Base-by-base conservation (phyloP, 106 monocot species). In the Allium fistulosum region DNA sequence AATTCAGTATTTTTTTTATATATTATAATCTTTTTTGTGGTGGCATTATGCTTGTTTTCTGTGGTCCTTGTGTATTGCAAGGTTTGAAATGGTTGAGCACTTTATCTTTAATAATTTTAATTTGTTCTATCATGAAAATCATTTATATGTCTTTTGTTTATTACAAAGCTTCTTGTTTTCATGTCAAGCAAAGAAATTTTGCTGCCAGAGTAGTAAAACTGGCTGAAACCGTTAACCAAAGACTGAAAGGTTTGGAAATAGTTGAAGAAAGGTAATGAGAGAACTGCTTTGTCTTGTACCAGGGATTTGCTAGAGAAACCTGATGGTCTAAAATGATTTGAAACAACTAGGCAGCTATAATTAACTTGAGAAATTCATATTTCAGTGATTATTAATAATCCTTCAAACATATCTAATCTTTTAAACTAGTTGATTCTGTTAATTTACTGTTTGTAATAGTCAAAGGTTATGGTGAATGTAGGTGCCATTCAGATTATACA, bases 401-500 rank as follows among this genome's bases (percentile, higher is more conserved):
- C n/a, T n/a, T n/a, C n/a, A n/a, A n/a, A n/a, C n/a, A n/a, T n/a
- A n/a, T n/a, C n/a, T n/a, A n/a, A n/a, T n/a, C n/a, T n/a, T n/a
- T n/a, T n/a, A n/a, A n/a, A n/a, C n/a, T n/a, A n/a, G n/a, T n/a
- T n/a, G n/a, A n/a, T n/a, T n/a, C n/a, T n/a, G n/a, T n/a, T n/a
- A n/a, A n/a, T n/a, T n/a, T n/a, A n/a, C n/a, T n/a, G n/a, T 16
- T 64, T 26, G 47, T 1, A 6, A 13, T 8, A 11, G 55, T 52
- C 7, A 28, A 10, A 72, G 51, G 15, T 71, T 74, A 8, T 74
- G n/a, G n/a, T n/a, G n/a, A 27, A 1, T 62, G 9, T 62, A 94
- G 93, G 79, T 94, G 46, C 93, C 89, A 17, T 84, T 81, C 63
- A 94, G 93, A 61, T 75, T 90, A 1, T 89, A 89, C 63, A 82